Conservation (phyloP, 139 green algal species). For the Dunaliella sp. region DNA sequence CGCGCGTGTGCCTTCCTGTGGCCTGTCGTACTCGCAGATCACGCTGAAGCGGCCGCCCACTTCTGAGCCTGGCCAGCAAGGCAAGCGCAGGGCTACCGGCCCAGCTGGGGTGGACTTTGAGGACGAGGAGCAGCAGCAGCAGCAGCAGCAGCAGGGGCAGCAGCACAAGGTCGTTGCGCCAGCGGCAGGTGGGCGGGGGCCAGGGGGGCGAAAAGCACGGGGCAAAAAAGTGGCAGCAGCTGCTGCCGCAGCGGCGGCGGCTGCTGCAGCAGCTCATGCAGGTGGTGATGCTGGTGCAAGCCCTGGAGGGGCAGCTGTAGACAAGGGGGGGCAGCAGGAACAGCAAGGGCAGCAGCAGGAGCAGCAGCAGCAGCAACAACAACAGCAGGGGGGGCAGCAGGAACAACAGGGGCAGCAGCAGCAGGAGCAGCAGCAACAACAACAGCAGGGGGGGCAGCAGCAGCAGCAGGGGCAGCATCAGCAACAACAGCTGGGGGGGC, state of each 20-base stretch:
- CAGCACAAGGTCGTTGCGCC: too few relatives aligned
- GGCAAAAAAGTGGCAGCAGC: neutral
- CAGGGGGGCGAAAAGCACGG: neutral
- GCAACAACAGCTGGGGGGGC: neutral
- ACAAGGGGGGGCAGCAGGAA: neutral
- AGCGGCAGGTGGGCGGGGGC: neutral
- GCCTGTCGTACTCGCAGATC: too few relatives aligned
- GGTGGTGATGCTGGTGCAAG: too few relatives aligned
- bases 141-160: neutral
- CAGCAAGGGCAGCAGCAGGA: neutral
- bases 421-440: neutral
- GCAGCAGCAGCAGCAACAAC: neutral
- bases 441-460: neutral
- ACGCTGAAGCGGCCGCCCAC: too few relatives aligned
- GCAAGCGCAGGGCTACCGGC: neutral
- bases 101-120: neutral
- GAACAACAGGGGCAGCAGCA: neutral
- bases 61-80: too few relatives aligned
- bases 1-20: too few relatives aligned
- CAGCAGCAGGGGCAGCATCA: too few relatives aligned
- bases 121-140: constrained; percentile 9
- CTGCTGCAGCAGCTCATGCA: neutral
- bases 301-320: neutral
- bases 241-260: neutral
- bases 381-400: neutral